phyloP scores from a whole-genome alignment of 2,329 filamentous ascomycete genomes.

The Fusarium sp. region DNA sequence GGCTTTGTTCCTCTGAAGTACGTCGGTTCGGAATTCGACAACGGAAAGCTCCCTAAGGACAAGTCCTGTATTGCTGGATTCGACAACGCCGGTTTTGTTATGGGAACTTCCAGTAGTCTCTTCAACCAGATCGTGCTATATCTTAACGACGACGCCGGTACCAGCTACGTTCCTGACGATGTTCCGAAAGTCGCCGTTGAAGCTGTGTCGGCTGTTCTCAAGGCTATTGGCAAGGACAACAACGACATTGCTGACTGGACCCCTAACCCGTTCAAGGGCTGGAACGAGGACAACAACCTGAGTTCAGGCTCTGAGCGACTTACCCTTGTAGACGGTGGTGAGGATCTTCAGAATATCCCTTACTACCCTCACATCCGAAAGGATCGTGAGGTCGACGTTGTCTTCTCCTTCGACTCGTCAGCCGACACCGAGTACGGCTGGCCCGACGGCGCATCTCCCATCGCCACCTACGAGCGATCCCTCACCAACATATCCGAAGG shows the following conservation, averaged over 20 bases:
- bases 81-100: constrained; percentile 82
- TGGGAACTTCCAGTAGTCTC: constrained; percentile 83
- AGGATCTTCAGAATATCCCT: constrained; percentile 83
- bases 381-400: constrained; percentile 66
- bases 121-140: constrained; percentile 81
- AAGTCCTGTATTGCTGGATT: constrained; percentile 69
- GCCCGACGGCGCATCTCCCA: constrained; percentile 70
- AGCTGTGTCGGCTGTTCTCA: constrained; percentile 62
- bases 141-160: constrained; percentile 64
- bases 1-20: constrained; percentile 71
- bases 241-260: constrained; percentile 81
- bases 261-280: constrained; percentile 69
- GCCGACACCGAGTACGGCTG: constrained; percentile 68
- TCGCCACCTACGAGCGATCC: constrained; percentile 67
- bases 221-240: constrained; percentile 65
- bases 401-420: constrained; percentile 73
- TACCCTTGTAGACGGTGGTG: constrained; percentile 83
- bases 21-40: constrained; percentile 67
- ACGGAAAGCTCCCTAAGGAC: constrained; percentile 59
- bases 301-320: constrained; percentile 62
- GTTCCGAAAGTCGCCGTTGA: constrained; percentile 56
- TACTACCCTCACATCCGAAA: constrained; percentile 70
- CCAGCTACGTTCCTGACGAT: constrained; percentile 62
- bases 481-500: constrained; percentile 60
- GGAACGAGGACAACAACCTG: constrained; percentile 58